A percentile compares a stretch with the other conserved stretches of the same genome.
Evolutionary conservation across 176 grass and related monocot genomes (phyloP).

Genomic region (Coix lacrymajobi): DNA sequence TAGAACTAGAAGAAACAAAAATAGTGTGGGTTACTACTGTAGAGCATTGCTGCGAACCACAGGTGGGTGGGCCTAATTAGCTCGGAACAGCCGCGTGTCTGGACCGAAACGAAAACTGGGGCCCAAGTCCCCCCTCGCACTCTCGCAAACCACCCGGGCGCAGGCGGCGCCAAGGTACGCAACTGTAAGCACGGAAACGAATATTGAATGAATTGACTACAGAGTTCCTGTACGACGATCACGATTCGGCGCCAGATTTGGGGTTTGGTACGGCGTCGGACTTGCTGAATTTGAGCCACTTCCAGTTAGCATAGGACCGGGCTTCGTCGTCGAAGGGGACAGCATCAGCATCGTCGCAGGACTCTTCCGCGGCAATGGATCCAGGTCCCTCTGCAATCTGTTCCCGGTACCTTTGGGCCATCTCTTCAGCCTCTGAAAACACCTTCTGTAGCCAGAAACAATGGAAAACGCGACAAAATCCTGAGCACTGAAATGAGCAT

Average conservation of each 20-base stretch:
- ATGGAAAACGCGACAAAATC: not conserved
- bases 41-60: not conserved
- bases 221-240: not conserved
- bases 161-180: not conserved
- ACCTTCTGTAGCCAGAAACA: conserved; percentile 46
- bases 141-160: not conserved
- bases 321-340: conserved; percentile 60
- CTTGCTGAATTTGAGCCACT: conserved; percentile 64
- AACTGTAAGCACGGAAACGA: not conserved
- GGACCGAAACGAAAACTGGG: not conserved
- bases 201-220: not conserved
- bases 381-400: conserved; percentile 23
- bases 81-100: not conserved
- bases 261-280: not conserved
- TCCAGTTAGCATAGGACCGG: conserved; percentile 61
- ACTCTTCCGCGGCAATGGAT: not conserved
- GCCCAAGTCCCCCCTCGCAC: not conserved
- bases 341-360: not conserved
- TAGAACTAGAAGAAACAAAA: no score
- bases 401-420: conserved; percentile 51
- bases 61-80: not conserved
- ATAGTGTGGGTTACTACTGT: not conserved
- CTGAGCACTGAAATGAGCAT: not conserved
- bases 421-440: conserved; percentile 64
- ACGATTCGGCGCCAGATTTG: not conserved